A percentile compares a stretch with the other conserved stretches of the same genome.
Conservation (phyloP, 148 eudicot species). For the Drosera capensis region DNA sequence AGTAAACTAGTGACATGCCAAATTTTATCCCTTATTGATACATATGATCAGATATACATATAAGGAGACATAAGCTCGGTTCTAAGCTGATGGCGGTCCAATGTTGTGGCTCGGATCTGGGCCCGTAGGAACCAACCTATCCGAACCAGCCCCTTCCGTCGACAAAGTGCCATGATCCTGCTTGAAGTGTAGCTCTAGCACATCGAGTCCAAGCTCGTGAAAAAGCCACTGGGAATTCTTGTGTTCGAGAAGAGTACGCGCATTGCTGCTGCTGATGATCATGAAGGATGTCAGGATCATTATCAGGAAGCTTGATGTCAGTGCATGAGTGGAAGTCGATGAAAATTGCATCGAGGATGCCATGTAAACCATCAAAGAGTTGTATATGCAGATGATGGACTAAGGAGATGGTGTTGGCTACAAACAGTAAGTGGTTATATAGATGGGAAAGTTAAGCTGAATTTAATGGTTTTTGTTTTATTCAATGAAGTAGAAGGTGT, state of each 20-base stretch:
- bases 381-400: too few relatives aligned
- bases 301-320: background rate
- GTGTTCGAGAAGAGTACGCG: constrained; percentile 12
- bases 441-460: too few relatives aligned
- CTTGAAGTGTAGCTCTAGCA: constrained; percentile 13
- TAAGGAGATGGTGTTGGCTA: too few relatives aligned
- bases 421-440: too few relatives aligned
- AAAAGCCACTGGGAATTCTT: constrained; percentile 15
- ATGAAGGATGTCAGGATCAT: constrained; percentile 5
- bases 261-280: constrained; percentile 10
- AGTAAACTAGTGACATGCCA: too few relatives aligned
- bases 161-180: constrained; percentile 5
- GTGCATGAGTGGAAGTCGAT: too few relatives aligned
- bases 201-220: constrained; percentile 22
- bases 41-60: too few relatives aligned
- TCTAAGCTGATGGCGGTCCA: constrained; percentile 5
- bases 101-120: constrained; percentile 20
- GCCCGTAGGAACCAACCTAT: constrained; percentile 17
- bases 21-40: too few relatives aligned
- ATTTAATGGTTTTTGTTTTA: too few relatives aligned
- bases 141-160: constrained; percentile 12
- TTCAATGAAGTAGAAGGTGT: too few relatives aligned
- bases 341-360: too few relatives aligned
- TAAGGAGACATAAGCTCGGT: background rate
- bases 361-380: too few relatives aligned